A percentile compares a stretch with the other conserved stretches of the same genome.
These are phyloP conservation scores for Cyphellophora attinorum DNA, from an alignment of 2,329 filamentous ascomycete species.

Conservation along the genomic window DNA sequence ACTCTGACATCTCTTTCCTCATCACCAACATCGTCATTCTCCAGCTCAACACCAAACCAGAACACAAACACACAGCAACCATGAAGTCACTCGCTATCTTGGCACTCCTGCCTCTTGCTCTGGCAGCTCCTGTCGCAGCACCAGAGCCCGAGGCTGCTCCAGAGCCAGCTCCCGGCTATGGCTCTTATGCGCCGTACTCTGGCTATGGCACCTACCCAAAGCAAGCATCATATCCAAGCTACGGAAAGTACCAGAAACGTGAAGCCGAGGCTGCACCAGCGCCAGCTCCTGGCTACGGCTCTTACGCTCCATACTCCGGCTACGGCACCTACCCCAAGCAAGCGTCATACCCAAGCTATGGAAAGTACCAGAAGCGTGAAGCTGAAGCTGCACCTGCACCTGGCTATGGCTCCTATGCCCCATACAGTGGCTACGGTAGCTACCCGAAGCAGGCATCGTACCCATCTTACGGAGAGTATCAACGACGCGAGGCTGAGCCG, in stretches of 20 bases:
- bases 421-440: slow-evolving; percentile 1
- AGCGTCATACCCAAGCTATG: not conserved
- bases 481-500: too few species aligned
- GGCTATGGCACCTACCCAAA: not conserved
- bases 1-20: not conserved
- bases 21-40: slow-evolving; percentile 1
- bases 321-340: not conserved
- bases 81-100: too few species aligned
- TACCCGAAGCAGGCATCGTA: not conserved
- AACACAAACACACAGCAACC: not conserved
- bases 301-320: slow-evolving; percentile 4
- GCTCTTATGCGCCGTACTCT: slow-evolving; percentile 3
- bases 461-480: not conserved
- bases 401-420: slow-evolving; percentile 3
- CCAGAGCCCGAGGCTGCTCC: not conserved
- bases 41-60: slow-evolving; percentile 5
- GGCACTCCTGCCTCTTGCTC: too few species aligned
- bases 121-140: not conserved
- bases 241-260: too few species aligned
- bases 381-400: not conserved
- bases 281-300: slow-evolving; percentile 1
- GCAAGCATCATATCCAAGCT: not conserved
- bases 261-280: not conserved
- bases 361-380: too few species aligned
- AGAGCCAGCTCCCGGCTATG: slow-evolving; percentile 1